phyloP scores from a whole-genome alignment of 129 eudicot species.

The Cynara cardunculus region DNA sequence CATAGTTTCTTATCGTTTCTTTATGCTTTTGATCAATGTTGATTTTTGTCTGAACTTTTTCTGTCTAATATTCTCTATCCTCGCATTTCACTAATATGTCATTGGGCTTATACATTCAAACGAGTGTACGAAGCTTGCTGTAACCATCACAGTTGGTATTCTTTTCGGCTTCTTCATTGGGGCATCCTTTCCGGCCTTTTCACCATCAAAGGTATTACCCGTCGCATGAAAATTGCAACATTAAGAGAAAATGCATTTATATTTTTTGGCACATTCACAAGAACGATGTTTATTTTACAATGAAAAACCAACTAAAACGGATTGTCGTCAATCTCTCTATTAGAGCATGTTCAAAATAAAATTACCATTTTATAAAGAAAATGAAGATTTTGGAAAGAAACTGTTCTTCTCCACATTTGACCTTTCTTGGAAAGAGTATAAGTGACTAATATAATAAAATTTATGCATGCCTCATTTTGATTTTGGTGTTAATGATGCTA shows the following conservation, averaged over 20 bases:
- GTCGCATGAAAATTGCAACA: not conserved
- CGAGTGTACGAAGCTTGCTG: slow-evolving; percentile 45
- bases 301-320: not conserved
- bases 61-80: not conserved
- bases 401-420: not conserved
- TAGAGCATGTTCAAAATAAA: too few species aligned
- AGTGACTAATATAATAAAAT: too few species aligned
- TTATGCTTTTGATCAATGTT: not conserved
- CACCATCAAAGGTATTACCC: slow-evolving; percentile 50
- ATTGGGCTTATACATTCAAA: slow-evolving; percentile 11
- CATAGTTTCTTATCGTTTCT: not conserved
- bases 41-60: not conserved
- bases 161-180: slow-evolving; percentile 75
- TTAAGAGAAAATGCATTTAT: not conserved
- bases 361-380: not conserved
- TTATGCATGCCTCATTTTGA: too few species aligned
- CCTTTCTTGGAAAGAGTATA: too few species aligned
- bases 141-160: slow-evolving; percentile 48
- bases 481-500: too few species aligned
- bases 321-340: too few species aligned
- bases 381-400: not conserved
- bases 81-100: not conserved
- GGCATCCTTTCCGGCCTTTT: slow-evolving; percentile 51
- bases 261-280: not conserved
- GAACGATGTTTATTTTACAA: not conserved